These are phyloP conservation scores for Hyaloscypha hepaticicola DNA, from an alignment of 495 filamentous ascomycete species.

Conservation along the genomic window DNA sequence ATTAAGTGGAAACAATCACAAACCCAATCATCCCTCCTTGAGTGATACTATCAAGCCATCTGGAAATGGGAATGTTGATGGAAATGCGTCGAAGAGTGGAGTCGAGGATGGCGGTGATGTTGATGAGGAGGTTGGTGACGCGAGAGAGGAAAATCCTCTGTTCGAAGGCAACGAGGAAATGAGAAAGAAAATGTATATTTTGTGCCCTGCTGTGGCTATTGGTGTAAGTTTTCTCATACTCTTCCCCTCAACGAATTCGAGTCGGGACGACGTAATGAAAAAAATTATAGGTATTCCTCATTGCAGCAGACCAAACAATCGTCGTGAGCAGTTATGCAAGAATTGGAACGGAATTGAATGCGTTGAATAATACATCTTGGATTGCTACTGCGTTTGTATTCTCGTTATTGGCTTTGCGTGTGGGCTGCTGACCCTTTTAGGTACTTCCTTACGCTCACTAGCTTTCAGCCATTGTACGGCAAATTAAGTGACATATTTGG, in stretches of 20 bases:
- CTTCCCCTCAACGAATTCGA: not conserved
- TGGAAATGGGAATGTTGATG: conserved; percentile 6
- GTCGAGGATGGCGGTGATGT: conserved; percentile 3
- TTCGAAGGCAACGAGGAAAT: conserved; percentile 40
- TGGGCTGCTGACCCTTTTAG: conserved; percentile 17
- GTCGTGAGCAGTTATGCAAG: conserved; percentile 76
- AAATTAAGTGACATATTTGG: conserved; percentile 81
- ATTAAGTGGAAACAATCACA: conserved; percentile 6
- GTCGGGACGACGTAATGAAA: not conserved
- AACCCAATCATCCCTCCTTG: not conserved
- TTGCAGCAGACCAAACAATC: conserved; percentile 79
- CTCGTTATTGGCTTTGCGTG: not conserved
- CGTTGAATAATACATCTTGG: conserved; percentile 79
- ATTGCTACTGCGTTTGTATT: conserved; percentile 67
- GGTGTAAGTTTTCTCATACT: conserved; percentile 45
- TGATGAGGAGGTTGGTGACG: conserved; percentile 18
- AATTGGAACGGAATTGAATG: conserved; percentile 78
- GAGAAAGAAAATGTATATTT: conserved; percentile 46
- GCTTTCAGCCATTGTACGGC: conserved; percentile 78
- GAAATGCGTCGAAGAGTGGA: conserved; percentile 1
- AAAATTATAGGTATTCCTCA: conserved; percentile 58
- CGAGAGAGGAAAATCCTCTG: conserved; percentile 34
- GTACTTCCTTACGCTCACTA: conserved; percentile 75
- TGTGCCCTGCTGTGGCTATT: conserved; percentile 57
- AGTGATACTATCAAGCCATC: not conserved